These are phyloP conservation scores for Fusarium sp. DNA, from an alignment of 2,329 filamentous ascomycete genomes.

Conservation along the genomic window DNA sequence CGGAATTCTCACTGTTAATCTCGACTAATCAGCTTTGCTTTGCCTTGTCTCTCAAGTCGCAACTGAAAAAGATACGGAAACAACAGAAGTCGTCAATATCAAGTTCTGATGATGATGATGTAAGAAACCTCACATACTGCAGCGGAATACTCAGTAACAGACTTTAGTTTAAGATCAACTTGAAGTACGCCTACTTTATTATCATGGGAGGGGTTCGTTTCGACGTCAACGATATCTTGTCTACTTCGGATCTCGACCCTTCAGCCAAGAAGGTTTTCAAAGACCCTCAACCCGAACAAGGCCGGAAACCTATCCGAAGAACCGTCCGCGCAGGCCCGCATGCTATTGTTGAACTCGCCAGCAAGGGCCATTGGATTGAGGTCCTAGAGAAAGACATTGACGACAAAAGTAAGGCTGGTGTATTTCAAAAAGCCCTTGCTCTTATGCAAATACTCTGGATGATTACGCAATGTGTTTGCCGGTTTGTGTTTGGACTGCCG, in stretches of 20 bases:
- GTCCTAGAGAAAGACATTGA: background rate
- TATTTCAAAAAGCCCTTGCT: background rate
- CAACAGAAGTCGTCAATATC: background rate
- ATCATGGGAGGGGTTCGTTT: background rate
- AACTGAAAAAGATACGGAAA: background rate
- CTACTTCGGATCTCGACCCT: background rate
- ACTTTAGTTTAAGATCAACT: background rate
- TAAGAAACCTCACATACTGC: fast-evolving
- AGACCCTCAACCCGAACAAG: background rate
- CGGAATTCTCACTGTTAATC: background rate
- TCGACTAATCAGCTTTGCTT: background rate
- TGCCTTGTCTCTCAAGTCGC: background rate
- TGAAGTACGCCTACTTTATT: background rate
- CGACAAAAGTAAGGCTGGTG: background rate
- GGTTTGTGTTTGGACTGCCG: background rate
- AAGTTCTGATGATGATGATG: background rate
- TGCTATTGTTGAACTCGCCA: background rate
- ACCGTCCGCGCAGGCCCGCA: background rate
- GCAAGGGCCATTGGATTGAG: background rate
- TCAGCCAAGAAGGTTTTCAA: background rate
- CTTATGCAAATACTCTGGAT: background rate
- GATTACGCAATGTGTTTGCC: background rate
- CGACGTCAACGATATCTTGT: background rate
- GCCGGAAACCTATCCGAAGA: background rate
- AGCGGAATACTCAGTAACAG: fast-evolving